Evolutionary conservation across 352 stramenopile genomes (phyloP), one percentile per base, ranked within the genome.

Genomic region (Globisporangium viniferum): DNA sequence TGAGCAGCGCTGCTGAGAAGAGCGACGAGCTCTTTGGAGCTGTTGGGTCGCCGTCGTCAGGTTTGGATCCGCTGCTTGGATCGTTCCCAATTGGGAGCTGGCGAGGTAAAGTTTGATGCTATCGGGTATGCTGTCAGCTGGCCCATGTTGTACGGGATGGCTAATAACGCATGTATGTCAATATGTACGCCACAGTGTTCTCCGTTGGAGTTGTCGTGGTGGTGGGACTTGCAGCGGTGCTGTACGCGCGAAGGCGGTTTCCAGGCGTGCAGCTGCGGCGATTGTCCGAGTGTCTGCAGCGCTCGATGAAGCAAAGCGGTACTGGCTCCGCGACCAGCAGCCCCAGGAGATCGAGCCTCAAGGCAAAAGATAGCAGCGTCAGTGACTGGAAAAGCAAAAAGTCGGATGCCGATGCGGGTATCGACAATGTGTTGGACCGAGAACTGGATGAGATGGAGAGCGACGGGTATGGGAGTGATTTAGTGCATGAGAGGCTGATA

Each of bases 201-300:
- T 92, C 76, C 0, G 73, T 92, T 39, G 72, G 66, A 4, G 71
- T 90, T 64, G 84, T 82, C 2, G 64, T 82, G 18, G 64, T 71
- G 12, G 84, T 92, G 5, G 84, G 82, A 2, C 44, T 90, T 44
- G 62, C 73, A 18, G 81, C 84, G 31, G 73, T 66, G 36, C 39
- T 90, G 24, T 92, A 85, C 59, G 76, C 86, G 67, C 75, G 76
- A 44, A 75, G 84, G 2, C 81, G 88, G 68, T 78, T 46, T 67
- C 67, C 62, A n/a, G 53, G 69, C 14, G 35, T 79, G 27, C 64
- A 64, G 44, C 46, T 70, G 10, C 66, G 66, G 1, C 57, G 51
- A 9, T 4, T 66, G 3, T 66, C 59, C 4, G 48, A 60, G 48
- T 70, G 58, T 62, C 58, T 70, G 14, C 66, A 56, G 20, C 66